Percentiles rank a stretch among this genome's conserved stretches.
These are phyloP conservation scores for Trichocladium uniseriatum DNA, from an alignment of 495 filamentous ascomycete genomes.

Conservation along the genomic window DNA sequence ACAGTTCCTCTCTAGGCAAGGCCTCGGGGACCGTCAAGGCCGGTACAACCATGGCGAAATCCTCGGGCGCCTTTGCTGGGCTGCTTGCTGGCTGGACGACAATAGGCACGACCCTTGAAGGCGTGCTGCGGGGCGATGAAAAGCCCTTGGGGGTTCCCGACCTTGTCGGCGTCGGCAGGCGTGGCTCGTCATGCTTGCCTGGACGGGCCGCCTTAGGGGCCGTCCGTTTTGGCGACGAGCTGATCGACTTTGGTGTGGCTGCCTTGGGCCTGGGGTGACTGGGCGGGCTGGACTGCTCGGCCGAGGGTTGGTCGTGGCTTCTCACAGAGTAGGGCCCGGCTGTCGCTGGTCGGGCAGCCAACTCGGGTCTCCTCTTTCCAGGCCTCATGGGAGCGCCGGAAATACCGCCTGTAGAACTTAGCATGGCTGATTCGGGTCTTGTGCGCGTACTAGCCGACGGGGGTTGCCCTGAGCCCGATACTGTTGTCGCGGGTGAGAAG, in stretches of 20 bases:
- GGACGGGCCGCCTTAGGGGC: constrained; percentile 31
- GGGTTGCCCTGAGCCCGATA: constrained; percentile 34
- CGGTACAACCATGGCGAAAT: constrained; percentile 44
- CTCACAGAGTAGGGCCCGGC: constrained; percentile 51
- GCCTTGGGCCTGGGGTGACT: constrained; percentile 27
- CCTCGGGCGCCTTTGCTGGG: constrained; percentile 37
- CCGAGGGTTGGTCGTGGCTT: constrained; percentile 33
- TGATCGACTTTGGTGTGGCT: constrained; percentile 33
- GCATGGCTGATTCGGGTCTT: constrained; percentile 29
- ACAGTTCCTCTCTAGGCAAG: constrained; percentile 9
- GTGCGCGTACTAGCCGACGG: constrained; percentile 35
- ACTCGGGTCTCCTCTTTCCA: constrained; percentile 40
- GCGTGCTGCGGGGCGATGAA: constrained; percentile 32
- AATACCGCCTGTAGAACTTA: constrained; percentile 39
- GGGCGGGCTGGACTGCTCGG: constrained; percentile 34
- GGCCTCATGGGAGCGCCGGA: constrained; percentile 49
- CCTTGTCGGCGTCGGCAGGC: constrained; percentile 30
- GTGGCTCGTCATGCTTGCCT: constrained; percentile 39
- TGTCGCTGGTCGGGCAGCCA: constrained; percentile 44
- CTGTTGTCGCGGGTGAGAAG: constrained; percentile 48
- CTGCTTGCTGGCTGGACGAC: constrained; percentile 16
- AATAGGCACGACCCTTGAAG: constrained; percentile 23
- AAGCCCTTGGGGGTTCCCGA: constrained; percentile 18
- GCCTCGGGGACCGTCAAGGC: constrained; percentile 13
- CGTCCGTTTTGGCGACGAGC: constrained; percentile 36